Conservation (phyloP, 164 flowering plant genomes). For the Nymphaea thermarum region DNA sequence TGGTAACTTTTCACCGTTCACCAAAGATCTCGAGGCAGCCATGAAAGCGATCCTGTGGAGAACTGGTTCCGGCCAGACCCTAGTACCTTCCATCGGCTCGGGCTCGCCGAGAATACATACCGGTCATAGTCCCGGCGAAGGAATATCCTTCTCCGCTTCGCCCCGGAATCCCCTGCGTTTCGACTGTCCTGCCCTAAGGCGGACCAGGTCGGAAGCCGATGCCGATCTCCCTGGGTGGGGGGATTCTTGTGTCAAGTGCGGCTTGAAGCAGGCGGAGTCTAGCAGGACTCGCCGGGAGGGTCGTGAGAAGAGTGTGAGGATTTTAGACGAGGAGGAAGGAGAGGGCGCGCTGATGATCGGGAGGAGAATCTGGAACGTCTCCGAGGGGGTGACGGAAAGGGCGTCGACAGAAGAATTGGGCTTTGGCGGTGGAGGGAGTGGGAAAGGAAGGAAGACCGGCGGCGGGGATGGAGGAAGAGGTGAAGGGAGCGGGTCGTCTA, state of each 20-base stretch:
- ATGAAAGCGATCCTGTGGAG: slow-evolving; percentile 41
- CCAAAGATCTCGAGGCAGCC: neutral
- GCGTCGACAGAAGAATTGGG: slow-evolving; percentile 19
- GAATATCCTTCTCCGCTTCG: slow-evolving; percentile 15
- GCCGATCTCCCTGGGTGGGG: slow-evolving; percentile 11
- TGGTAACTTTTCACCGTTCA: no score
- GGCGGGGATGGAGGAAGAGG: slow-evolving; percentile 19
- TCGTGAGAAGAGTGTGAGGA: slow-evolving; percentile 1
- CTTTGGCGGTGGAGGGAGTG: slow-evolving; percentile 18
- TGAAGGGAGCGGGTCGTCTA: slow-evolving; percentile 10
- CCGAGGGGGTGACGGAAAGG: slow-evolving; percentile 12
- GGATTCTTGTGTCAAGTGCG: neutral
- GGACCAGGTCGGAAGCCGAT: slow-evolving; percentile 33
- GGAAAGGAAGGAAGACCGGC: slow-evolving; percentile 12
- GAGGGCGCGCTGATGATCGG: neutral
- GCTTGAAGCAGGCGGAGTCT: neutral
- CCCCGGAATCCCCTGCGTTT: slow-evolving; percentile 22
- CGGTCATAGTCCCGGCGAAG: slow-evolving; percentile 13
- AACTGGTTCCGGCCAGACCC: slow-evolving; percentile 31
- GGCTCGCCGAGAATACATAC: slow-evolving; percentile 13
- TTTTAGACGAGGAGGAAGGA: slow-evolving; percentile 3
- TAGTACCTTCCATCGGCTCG: slow-evolving; percentile 6
- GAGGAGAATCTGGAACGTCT: neutral
- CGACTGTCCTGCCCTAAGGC: slow-evolving; percentile 16
- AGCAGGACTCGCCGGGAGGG: neutral